Evolutionary conservation across 352 stramenopile species (phyloP).

Genomic region (Phytophthora syringae): DNA sequence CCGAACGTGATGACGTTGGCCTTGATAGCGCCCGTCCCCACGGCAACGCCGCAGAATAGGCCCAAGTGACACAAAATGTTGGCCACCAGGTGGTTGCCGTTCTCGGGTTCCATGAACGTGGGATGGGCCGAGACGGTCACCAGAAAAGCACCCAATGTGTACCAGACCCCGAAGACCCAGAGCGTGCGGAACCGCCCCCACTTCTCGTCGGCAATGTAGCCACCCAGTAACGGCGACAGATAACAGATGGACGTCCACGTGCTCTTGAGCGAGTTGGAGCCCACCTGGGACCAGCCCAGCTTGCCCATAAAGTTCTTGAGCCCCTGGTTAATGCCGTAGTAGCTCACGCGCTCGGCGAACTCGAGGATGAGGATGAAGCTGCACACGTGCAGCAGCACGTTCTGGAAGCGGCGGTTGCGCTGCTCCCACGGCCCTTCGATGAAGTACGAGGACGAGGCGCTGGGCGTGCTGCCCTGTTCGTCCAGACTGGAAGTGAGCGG

Average conservation of each 20-base stretch:
- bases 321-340: conserved; percentile 90
- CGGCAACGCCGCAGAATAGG: conserved; percentile 74
- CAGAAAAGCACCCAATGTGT: conserved; percentile 74
- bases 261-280: conserved; percentile 88
- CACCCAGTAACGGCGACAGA: conserved; percentile 78
- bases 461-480: conserved; percentile 49
- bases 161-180: conserved; percentile 83
- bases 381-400: conserved; percentile 85
- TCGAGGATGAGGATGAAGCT: conserved; percentile 90
- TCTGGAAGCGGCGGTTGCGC: conserved; percentile 80
- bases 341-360: conserved; percentile 84
- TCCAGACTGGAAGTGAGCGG: conserved; percentile 50
- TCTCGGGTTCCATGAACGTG: conserved; percentile 45
- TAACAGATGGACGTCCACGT: conserved; percentile 91
- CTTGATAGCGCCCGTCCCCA: conserved; percentile 88
- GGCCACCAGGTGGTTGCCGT: conserved; percentile 53
- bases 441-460: conserved; percentile 70
- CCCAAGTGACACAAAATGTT: conserved; percentile 79
- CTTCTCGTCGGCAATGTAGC: conserved; percentile 89
- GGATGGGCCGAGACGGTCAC: conserved; percentile 75
- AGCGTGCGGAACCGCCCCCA: conserved; percentile 88
- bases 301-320: conserved; percentile 90
- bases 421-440: conserved; percentile 83
- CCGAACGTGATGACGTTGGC: conserved; percentile 89
- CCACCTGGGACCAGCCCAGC: conserved; percentile 76